Evolutionary conservation across 305 asterid species (phyloP).

Genomic region (Fraxinus xanthoxyloides): DNA sequence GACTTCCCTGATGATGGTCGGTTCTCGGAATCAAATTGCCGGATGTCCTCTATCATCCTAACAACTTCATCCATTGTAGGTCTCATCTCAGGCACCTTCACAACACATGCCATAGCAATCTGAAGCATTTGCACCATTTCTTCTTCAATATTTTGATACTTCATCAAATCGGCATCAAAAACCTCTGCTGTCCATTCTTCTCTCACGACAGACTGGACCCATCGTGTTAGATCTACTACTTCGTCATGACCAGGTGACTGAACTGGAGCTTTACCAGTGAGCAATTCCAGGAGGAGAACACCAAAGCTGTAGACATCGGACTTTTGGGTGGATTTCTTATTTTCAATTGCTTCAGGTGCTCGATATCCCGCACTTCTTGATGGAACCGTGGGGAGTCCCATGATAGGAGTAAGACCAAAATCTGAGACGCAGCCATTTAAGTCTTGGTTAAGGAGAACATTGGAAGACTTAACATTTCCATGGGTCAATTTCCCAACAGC

Average conservation of each 20-base stretch:
- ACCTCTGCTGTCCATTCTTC: constrained; percentile 91
- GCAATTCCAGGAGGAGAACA: constrained; percentile 69
- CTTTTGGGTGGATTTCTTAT: constrained; percentile 46
- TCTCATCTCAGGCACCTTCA: constrained; percentile 53
- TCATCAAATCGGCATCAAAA: constrained; percentile 56
- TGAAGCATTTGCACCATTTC: constrained; percentile 85
- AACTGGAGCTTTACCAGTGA: constrained; percentile 65
- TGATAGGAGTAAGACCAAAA: constrained; percentile 51
- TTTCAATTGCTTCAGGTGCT: constrained; percentile 61
- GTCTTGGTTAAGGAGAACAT: constrained; percentile 52
- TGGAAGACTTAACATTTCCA: constrained; percentile 80
- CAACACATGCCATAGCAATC: constrained; percentile 73
- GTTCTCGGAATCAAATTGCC: constrained; percentile 37
- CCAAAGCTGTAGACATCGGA: constrained; percentile 82
- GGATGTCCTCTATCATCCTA: constrained; percentile 55
- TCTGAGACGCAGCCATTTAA: constrained; percentile 51
- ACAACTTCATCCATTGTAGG: constrained; percentile 65
- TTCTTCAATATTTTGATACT: constrained; percentile 48
- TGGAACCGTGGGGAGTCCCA: constrained; percentile 42
- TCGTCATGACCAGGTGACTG: constrained; percentile 51
- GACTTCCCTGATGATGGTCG: constrained; percentile 42
- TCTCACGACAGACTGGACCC: constrained; percentile 80
- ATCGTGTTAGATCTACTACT: constrained; percentile 57
- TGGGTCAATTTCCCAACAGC: constrained; percentile 43
- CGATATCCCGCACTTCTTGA: constrained; percentile 52